Evolutionary conservation across 805 yeast genomes (phyloP), one percentile per base, ranked within the genome.

Genomic region (Komagataella phaffii): DNA sequence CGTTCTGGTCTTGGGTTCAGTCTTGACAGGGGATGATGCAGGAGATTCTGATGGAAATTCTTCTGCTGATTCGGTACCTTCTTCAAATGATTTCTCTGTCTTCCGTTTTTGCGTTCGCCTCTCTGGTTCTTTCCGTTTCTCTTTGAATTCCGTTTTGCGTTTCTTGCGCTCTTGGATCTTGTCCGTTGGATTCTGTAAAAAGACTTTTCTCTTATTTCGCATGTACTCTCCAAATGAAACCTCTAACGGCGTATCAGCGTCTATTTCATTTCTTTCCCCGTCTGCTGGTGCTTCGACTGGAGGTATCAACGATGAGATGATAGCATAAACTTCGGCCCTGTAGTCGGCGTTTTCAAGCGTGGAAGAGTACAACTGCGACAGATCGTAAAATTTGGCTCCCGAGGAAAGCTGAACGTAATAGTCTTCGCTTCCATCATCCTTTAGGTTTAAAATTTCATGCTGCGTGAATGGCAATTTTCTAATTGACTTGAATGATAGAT

Each of bases 161-260:
- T 45, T 45, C 14, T 45, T 45, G 23, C 47, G n/a, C 10, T 43
- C 51, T 23, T 19, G 23, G 6, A 19, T 36, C n/a, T 19, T 44
- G 24, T 46, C 51, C 7, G 24, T 24, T n/a, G 30, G 40, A 17
- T 24, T 45, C 7, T 45, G 21, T 14, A 74, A 55, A 51, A 71
- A 71, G 30, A 58, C 59, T 6, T 58, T 55, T 17, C 78, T 62
- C 48, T 67, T 69, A 10, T 65, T 61, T 6, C 62, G 60, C 70
- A 75, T 67, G 7, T 60, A 59, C 36, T 65, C 64, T 12, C 79
- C 81, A 57, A 69, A 76, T 44, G 62, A 64, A 43, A 63, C 58
- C 54, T 76, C 81, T 23, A 61, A 64, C 7, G 61, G 66, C 7
- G 78, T 61, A 53, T 76, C 81, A 19, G 73, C 64, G 54, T 76